Evolutionary conservation across 2,329 filamentous ascomycete genomes (phyloP), one percentile per base, ranked within the genome.

Genomic region (Ilyonectria sp.): DNA sequence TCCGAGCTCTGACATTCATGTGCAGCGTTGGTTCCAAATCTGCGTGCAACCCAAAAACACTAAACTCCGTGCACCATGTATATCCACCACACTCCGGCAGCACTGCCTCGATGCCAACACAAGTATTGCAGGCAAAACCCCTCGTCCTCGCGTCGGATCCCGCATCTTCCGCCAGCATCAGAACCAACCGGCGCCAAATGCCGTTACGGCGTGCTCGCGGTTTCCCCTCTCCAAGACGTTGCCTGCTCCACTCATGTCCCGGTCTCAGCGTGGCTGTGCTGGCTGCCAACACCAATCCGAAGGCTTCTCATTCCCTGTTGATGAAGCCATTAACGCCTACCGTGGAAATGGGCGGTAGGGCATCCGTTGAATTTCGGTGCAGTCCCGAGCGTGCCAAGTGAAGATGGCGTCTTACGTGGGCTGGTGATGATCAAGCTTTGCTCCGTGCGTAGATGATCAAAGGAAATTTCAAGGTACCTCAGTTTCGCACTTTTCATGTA

Each of bases 191-290:
- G 15, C 23, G 19, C 29, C 50, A 19, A 35, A 35, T 33, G 29
- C 33, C 11, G 33, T 17, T 21, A 5, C n/a, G 9, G 47, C 19
- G 15, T 29, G 15, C 44, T 47, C 29, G 47, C 53, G 10, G 10
- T 11, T 43, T 55, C 33, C 53, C 40, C 46, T 49, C 47, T 26
- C 35, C n/a, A 29, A 33, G 37, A n/a, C 11, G 15, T 63, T 29
- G 10, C 37, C 37, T 29, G n/a, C 54, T 58, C 55, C 61, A 59
- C 60, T 33, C 29, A 17, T 10, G 35, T 44, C 35, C 26, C 26
- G 17, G 19, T 13, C 26, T 40, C 19, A 64, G 46, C 29, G 61
- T 64, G 61, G 61, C 61, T 64, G 55, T 64, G 61, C 61, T 21
- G 23, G 17, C 19, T 21, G 23, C 31, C 29, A 33, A 47, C 47